Evolutionary conservation across 768 basidiomycete species (phyloP).

Genomic region (Rhodotorula toruloides): DNA sequence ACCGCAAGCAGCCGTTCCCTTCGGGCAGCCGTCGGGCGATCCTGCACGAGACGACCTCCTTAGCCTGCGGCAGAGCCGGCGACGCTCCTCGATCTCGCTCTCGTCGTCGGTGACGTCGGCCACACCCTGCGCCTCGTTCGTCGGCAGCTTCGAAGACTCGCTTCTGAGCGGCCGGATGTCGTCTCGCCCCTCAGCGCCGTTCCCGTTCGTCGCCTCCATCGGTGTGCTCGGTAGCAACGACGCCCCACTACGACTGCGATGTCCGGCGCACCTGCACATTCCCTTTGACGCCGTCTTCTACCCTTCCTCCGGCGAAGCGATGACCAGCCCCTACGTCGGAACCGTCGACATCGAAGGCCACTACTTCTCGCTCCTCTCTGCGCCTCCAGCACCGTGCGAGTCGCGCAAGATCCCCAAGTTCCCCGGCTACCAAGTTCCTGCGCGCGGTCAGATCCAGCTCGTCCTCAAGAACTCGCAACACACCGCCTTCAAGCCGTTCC

Average conservation of each 20-base stretch:
- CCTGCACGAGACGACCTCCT: background rate
- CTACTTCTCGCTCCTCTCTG: constrained; percentile 25
- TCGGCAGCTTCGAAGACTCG: constrained; percentile 44
- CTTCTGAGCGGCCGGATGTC: constrained; percentile 44
- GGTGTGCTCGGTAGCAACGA: constrained; percentile 36
- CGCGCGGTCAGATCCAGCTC: constrained; percentile 45
- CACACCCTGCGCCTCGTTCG: constrained; percentile 30
- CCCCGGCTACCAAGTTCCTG: constrained; percentile 45
- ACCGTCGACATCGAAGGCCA: constrained; percentile 44
- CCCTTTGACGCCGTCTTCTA: constrained; percentile 39
- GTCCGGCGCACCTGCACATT: constrained; percentile 38
- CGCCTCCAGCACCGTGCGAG: background rate
- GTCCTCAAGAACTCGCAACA: constrained; percentile 45
- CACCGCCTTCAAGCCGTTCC: constrained; percentile 45
- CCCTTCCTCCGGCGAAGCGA: constrained; percentile 18
- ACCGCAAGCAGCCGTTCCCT: background rate
- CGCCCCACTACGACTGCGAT: constrained; percentile 23
- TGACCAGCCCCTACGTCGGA: constrained; percentile 44
- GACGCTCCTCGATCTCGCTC: constrained; percentile 12
- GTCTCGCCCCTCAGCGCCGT: constrained; percentile 34
- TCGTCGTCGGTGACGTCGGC: background rate
- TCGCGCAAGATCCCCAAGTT: constrained; percentile 34
- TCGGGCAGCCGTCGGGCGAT: background rate
- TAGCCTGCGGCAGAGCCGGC: background rate
- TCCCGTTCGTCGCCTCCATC: constrained; percentile 41